These are phyloP conservation scores for Kodamaea jinghongensis DNA, from an alignment of 805 yeast species.

Conservation along the genomic window DNA sequence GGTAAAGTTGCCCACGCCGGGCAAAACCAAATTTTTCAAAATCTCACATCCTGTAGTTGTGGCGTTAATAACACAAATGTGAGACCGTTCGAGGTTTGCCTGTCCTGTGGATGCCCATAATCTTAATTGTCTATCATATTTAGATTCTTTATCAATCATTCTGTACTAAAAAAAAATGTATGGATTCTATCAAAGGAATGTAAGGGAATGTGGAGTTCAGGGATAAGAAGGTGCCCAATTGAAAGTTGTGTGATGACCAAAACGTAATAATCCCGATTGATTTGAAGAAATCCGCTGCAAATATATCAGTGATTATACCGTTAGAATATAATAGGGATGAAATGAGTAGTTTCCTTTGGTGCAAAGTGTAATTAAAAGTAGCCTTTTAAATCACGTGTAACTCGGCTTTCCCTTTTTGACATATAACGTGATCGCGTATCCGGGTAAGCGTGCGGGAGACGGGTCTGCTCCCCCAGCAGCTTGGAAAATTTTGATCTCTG, in stretches of 20 bases:
- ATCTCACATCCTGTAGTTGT: slow-evolving; percentile 62
- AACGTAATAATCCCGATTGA: no score
- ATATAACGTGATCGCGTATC: no score
- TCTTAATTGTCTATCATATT: slow-evolving; percentile 84
- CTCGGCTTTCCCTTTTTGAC: no score
- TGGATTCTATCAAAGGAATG: background rate
- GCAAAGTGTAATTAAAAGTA: no score
- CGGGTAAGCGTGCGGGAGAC: background rate
- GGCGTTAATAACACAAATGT: slow-evolving; percentile 60
- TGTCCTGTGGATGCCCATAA: slow-evolving; percentile 87
- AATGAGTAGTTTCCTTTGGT: no score
- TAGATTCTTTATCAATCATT: slow-evolving; percentile 42
- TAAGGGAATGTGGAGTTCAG: background rate
- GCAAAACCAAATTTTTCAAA: slow-evolving; percentile 73
- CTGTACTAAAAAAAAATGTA: background rate
- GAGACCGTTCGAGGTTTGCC: slow-evolving; percentile 49
- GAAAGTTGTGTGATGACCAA: no score
- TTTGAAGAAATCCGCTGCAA: no score
- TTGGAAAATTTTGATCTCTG: background rate
- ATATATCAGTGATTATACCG: no score
- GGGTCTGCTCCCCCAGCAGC: background rate
- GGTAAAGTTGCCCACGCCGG: slow-evolving; percentile 65
- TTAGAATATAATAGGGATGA: no score
- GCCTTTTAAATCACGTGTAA: no score
- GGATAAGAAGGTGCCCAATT: no score